phyloP scores from a whole-genome alignment of 768 basidiomycete species.

The Termitomyces sp. region DNA sequence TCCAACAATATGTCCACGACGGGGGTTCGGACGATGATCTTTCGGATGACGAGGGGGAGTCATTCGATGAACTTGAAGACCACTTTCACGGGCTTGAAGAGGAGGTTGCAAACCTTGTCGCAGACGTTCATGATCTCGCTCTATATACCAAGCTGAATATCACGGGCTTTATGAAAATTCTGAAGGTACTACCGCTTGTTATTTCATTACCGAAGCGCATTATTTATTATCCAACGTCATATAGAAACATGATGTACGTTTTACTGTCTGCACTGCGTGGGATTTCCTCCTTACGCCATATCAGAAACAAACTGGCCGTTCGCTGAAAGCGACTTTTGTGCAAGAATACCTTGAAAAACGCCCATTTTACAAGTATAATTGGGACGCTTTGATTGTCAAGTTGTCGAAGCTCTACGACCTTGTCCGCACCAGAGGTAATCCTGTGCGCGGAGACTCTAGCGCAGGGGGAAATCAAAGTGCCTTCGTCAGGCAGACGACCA shows the following conservation, averaged over 20 bases:
- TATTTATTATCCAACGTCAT: conserved; percentile 1
- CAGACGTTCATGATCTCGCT: conserved; percentile 87
- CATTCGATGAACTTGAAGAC: conserved; percentile 75
- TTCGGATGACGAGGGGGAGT: conserved; percentile 39
- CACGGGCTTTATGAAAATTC: conserved; percentile 97
- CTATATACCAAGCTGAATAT: conserved; percentile 95
- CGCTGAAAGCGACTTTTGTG: conserved; percentile 83
- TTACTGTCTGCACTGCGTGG: not conserved
- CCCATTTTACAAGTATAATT: conserved; percentile 95
- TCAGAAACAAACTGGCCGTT: conserved; percentile 87
- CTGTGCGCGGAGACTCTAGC: conserved; percentile 87
- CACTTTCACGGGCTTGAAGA: conserved; percentile 86
- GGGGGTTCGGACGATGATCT: conserved; percentile 71
- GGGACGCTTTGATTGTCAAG: conserved; percentile 94
- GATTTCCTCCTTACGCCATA: not conserved
- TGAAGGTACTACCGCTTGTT: conserved; percentile 53
- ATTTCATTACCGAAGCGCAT: not conserved
- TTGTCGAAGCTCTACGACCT: conserved; percentile 93
- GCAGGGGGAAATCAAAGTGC: conserved; percentile 96
- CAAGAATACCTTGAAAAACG: conserved; percentile 90
- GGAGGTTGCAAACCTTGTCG: conserved; percentile 91
- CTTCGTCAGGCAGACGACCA: conserved; percentile 97
- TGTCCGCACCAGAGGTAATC: conserved; percentile 92
- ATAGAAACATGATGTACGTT: conserved; percentile 86
- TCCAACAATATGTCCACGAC: conserved; percentile 45